Evolutionary conservation across 2,329 filamentous ascomycete genomes (phyloP).

Genomic region (Ascochyta koolunga): DNA sequence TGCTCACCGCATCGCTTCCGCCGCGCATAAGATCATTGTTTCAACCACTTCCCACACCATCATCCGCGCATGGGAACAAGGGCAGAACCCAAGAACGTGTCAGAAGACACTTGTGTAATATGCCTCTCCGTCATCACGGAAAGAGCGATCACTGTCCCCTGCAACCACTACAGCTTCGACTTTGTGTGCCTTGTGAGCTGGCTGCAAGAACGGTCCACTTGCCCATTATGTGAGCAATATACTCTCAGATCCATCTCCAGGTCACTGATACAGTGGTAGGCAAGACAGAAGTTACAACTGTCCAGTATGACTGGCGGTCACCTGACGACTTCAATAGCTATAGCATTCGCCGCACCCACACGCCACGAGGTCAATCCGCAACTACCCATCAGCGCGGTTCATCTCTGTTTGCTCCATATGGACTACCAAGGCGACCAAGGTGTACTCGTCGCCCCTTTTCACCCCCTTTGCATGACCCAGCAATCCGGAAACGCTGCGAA

Average conservation of each 20-base stretch:
- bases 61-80: slow-evolving; percentile 36
- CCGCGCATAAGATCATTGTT: slow-evolving; percentile 20
- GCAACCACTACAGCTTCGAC: slow-evolving; percentile 81
- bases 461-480: slow-evolving; percentile 44
- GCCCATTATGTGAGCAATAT: slow-evolving; percentile 76
- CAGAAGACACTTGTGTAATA: slow-evolving; percentile 71
- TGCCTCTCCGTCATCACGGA: slow-evolving; percentile 80
- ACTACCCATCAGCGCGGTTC: neutral
- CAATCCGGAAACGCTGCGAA: slow-evolving; percentile 67
- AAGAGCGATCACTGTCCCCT: slow-evolving; percentile 73
- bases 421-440: slow-evolving; percentile 25
- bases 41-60: slow-evolving; percentile 11
- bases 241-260: no score
- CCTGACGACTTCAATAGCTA: slow-evolving; percentile 65
- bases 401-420: slow-evolving; percentile 23
- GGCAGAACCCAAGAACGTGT: slow-evolving; percentile 20
- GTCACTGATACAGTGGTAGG: slow-evolving; percentile 40
- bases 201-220: slow-evolving; percentile 73
- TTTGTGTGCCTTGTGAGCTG: slow-evolving; percentile 84
- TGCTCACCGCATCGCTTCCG: slow-evolving; percentile 26
- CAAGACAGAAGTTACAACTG: slow-evolving; percentile 60
- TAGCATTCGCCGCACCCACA: slow-evolving; percentile 51
- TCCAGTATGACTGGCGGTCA: slow-evolving; percentile 69
- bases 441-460: slow-evolving; percentile 27
- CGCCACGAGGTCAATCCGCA: slow-evolving; percentile 3